Conservation (phyloP, 805 yeast species). For the Sugiyamaella chiloensis region DNA sequence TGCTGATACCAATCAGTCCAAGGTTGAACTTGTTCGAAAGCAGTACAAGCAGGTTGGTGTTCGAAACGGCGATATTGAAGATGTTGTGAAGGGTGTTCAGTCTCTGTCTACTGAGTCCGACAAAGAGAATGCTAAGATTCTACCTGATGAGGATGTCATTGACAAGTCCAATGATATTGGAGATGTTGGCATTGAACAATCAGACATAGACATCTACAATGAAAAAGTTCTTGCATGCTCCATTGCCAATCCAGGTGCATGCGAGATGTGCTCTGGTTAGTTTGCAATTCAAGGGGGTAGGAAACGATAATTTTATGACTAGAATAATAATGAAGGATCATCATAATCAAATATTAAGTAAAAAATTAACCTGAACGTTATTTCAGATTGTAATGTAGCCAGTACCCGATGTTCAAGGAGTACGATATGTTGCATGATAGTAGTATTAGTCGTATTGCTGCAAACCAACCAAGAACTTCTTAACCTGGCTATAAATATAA, state of each 20-base stretch:
- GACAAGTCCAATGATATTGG: conserved; percentile 9
- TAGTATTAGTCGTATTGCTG: too few species aligned
- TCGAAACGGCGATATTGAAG: conserved; percentile 4
- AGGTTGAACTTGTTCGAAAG: conserved; percentile 20
- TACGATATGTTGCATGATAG: too few species aligned
- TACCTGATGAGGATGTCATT: not conserved
- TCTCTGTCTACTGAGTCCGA: conserved; percentile 10
- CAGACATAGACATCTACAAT: conserved; percentile 81
- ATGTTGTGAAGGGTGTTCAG: conserved; percentile 10
- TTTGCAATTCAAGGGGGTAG: too few species aligned
- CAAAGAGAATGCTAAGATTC: conserved; percentile 16
- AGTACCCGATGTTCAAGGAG: too few species aligned
- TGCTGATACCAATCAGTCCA: conserved; percentile 20
- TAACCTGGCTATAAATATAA: conserved; percentile 36
- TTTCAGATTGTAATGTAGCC: too few species aligned
- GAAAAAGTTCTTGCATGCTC: conserved; percentile 96
- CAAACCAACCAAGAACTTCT: conserved; percentile 5
- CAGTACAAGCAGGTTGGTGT: conserved; percentile 19
- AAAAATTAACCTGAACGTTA: too few species aligned
- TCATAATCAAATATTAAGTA: too few species aligned
- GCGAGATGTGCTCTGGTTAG: conserved; percentile 98
- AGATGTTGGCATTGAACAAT: conserved; percentile 20
- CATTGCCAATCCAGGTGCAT: conserved; percentile 92
- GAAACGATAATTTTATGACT: too few species aligned
- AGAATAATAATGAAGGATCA: too few species aligned